Conservation (phyloP, 2,329 filamentous ascomycete species). For the Teratosphaeria zuluensis region DNA sequence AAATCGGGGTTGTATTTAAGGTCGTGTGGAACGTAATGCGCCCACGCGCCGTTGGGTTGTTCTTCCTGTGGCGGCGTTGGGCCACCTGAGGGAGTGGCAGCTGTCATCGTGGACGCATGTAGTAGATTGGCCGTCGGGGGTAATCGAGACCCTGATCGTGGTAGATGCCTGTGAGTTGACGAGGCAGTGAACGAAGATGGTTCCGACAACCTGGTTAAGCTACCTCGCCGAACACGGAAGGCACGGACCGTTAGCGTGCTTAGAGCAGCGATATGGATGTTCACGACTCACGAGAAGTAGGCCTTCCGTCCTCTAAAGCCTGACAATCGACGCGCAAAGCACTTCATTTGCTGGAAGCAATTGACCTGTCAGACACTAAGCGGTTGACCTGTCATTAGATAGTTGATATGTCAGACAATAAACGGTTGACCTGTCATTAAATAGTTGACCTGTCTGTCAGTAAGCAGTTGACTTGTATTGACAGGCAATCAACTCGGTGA, state of each 20-base stretch:
- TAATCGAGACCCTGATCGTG: neutral
- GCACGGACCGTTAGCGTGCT: neutral
- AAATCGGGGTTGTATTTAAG: slow-evolving; percentile 35
- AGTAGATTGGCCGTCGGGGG: neutral
- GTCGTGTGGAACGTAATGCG: slow-evolving; percentile 34
- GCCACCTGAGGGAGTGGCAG: neutral
- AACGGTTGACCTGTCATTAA: no score
- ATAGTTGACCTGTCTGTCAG: no score
- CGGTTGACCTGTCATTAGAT: no score
- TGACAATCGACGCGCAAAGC: no score
- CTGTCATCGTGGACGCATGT: neutral
- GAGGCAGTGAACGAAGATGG: neutral
- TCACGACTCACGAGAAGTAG: no score
- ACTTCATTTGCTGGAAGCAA: no score
- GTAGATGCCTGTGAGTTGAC: neutral
- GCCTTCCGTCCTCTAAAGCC: no score
- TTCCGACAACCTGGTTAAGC: neutral
- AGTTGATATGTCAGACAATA: no score
- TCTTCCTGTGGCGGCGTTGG: slow-evolving; percentile 16
- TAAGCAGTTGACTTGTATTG: no score
- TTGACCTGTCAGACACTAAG: no score
- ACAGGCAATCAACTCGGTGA: no score
- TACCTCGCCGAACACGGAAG: neutral
- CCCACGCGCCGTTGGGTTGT: slow-evolving; percentile 13
- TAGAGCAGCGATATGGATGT: no score